A percentile compares a stretch with the other conserved stretches of the same genome.
Conservation (phyloP, 2,329 filamentous ascomycete species). For the Didymella segeticola region DNA sequence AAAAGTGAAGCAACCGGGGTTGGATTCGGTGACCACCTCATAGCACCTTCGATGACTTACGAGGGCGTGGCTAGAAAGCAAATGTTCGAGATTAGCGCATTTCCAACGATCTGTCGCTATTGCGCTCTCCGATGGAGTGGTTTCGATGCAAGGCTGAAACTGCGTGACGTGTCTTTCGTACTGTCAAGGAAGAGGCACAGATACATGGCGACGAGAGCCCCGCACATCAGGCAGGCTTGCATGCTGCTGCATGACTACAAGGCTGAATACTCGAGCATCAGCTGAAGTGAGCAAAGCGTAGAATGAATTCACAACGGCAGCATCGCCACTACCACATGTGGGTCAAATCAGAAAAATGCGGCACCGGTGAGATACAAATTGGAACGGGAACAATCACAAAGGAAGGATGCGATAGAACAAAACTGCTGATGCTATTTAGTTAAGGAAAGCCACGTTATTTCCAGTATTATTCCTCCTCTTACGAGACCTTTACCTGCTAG, state of each 20-base stretch:
- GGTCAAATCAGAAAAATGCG: no score
- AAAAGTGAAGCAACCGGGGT: no score
- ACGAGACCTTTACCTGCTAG: not conserved
- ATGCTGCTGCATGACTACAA: not conserved
- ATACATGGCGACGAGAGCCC: not conserved
- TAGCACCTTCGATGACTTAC: no score
- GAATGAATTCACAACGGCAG: not conserved
- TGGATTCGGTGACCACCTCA: no score
- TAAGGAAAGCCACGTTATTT: no score
- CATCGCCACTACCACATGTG: not conserved
- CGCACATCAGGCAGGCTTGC: not conserved
- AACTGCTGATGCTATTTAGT: not conserved
- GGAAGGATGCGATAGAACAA: not conserved
- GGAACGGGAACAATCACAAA: no score
- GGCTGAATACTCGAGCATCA: not conserved
- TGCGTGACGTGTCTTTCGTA: not conserved
- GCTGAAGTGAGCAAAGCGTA: not conserved
- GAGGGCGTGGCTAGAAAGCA: no score
- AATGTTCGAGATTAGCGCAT: no score
- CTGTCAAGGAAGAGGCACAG: not conserved
- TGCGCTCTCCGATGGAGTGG: not conserved
- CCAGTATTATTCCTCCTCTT: constrained; percentile 1
- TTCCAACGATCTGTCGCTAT: no score
- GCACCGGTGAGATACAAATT: not conserved
- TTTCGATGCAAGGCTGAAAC: not conserved